Base-by-base conservation (phyloP, 495 filamentous ascomycete genomes). In the Articulospora tetracladia region DNA sequence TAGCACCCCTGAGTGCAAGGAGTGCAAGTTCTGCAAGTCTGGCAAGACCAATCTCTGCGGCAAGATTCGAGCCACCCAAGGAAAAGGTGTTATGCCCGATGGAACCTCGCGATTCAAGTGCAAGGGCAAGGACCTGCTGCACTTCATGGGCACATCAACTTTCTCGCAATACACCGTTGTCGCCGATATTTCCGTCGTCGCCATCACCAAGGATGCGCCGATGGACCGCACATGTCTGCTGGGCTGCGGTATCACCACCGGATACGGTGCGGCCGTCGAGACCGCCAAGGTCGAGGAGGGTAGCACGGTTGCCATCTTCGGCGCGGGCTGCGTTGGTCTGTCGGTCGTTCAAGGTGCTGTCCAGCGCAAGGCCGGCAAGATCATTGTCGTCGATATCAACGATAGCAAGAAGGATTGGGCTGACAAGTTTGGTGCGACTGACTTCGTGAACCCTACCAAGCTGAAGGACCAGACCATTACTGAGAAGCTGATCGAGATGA, bases 21-120 rank as follows among this genome's bases (percentile, higher is more conserved):
- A 97, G 72, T 98, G 94, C 86, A 98, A 98, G 77, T 98, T 98
- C 86, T 98, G 94, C 87, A 90, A 87, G 73, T 97, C 93, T 54
- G 92, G 92, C 79, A 98, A 98, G 86, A 98, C 94, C 66, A 98
- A 98, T 77, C 90, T 98, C 53, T 98, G 94, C 78, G 94, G 95
- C 73, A 98, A 97, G 83, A 98, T 98, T 77, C 89, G 94, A 65
- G 90, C 92, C 27, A 98, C 94, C 13, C 94, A 98, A 77, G 94
- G 94, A 65, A 86, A 81, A 70, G 94, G 94, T 72, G 90, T 98
- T 55, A 96, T 98, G 93, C 94, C 94, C 41, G 94, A 98, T 72
- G 95, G 94, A 55, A 97, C 95, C 66, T 90, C 90, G 47, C 90
- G 94, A 53, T 98, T 98, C 85, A 89, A 82, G 70, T 92, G 89